Evolutionary conservation across 106 monocot species (phyloP), one percentile per base, ranked within the genome.

Genomic region (Chionographis japonica): DNA sequence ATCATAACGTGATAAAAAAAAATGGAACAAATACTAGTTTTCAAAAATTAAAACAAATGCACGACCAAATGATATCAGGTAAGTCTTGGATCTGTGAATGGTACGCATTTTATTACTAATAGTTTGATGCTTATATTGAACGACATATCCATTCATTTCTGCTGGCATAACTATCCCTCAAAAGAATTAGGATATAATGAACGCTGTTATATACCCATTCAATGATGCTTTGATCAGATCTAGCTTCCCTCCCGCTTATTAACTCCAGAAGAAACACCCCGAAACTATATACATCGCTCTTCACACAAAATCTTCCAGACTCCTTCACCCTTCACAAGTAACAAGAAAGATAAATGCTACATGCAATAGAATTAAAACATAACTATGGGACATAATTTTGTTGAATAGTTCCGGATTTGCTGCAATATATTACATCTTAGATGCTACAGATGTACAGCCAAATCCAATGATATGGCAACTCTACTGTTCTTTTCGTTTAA

Each of bases 201-300:
- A 51, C 20, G 59, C 15, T 69, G 11, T 15, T 36, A 52, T 65
- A 57, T 95, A 95, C 95, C 95, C 77, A 81, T 80, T 89, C 71
- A 50, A 80, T 72, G 55, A 89, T 82, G 80, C 73, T 84, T 65
- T 74, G 86, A 72, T 81, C 73, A 52, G 81, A 69, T 61, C 43
- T 76, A 41, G 75, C 80, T 58, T 88, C 91, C 49, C 60, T 36
- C 8, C 95, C 95, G 68, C 81, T 89, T 17, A 92, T 70, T 66
- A 95, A 74, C 80, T 95, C 95, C 63, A 95, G 59, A 70, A 95
- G 86, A 77, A 95, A 95, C 20, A 95, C 80, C 14, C 95, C 95
- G 69, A 91, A 95, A 67, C 91, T 89, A 73, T 89, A 95, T 67
- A 95, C 91, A 80, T 95, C 95, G 72, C 86, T 95, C 71, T 79